Percentiles rank a stretch among this genome's conserved stretches.
These are phyloP conservation scores for Fusarium cicatricum DNA, from an alignment of 2,329 filamentous ascomycete genomes.

Conservation along the genomic window DNA sequence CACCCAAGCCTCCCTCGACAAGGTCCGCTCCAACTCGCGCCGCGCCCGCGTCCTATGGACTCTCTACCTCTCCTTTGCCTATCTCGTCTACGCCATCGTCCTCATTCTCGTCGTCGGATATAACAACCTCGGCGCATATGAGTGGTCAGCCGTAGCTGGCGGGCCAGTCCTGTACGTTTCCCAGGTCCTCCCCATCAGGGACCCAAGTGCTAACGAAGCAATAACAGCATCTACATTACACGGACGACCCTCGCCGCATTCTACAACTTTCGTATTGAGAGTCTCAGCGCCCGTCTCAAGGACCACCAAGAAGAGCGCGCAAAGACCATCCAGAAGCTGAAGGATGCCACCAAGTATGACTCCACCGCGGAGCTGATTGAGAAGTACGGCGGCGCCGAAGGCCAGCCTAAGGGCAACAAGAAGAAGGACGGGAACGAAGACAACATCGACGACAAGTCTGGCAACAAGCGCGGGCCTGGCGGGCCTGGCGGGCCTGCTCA, in stretches of 20 bases:
- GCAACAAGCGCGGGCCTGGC: slow-evolving; percentile 21
- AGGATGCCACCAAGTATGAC: slow-evolving; percentile 94
- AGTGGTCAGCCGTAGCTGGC: slow-evolving; percentile 81
- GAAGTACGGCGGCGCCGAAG: slow-evolving; percentile 82
- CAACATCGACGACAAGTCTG: slow-evolving; percentile 21
- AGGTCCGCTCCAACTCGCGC: slow-evolving; percentile 74
- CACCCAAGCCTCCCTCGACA: slow-evolving; percentile 77
- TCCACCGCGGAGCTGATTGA: slow-evolving; percentile 92
- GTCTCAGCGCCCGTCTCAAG: slow-evolving; percentile 73
- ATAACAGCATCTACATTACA: slow-evolving; percentile 77
- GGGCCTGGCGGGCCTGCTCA: neutral
- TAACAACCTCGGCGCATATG: slow-evolving; percentile 76
- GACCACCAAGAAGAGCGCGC: slow-evolving; percentile 80
- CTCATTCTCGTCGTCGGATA: slow-evolving; percentile 86
- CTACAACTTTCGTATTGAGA: slow-evolving; percentile 83
- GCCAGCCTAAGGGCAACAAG: slow-evolving; percentile 50
- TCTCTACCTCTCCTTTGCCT: slow-evolving; percentile 88
- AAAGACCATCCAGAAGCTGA: slow-evolving; percentile 91
- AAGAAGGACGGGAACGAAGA: slow-evolving; percentile 34
- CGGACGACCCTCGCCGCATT: slow-evolving; percentile 72
- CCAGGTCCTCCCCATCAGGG: too few relatives aligned
- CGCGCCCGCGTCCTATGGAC: slow-evolving; percentile 87
- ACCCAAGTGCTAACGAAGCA: slow-evolving; percentile 20
- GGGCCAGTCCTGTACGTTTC: slow-evolving; percentile 76
- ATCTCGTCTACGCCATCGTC: slow-evolving; percentile 86